A percentile compares a stretch with the other conserved stretches of the same genome.
Evolutionary conservation across 345 rosid genomes (phyloP).

Genomic region (Eucalyptus pumila): DNA sequence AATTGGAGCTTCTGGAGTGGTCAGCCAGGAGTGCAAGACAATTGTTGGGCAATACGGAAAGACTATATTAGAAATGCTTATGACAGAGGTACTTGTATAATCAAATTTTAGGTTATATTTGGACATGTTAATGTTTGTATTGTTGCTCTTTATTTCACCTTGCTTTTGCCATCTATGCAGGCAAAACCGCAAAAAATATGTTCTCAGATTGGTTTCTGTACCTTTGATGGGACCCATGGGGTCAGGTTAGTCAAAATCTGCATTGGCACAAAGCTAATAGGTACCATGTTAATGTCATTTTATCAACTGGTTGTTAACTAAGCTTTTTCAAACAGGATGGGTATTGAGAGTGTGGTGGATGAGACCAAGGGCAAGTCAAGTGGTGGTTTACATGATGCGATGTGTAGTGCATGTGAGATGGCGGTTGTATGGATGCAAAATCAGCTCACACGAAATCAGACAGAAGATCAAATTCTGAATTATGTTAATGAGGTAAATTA

Average conservation of each 20-base stretch:
- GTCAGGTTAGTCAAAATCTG: constrained; percentile 34
- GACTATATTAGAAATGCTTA: constrained; percentile 54
- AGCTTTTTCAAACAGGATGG: constrained; percentile 27
- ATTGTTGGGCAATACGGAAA: constrained; percentile 63
- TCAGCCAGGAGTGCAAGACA: constrained; percentile 65
- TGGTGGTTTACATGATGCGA: constrained; percentile 26
- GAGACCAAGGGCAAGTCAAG: constrained; percentile 21
- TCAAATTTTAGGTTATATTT: background rate
- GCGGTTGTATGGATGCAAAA: constrained; percentile 89
- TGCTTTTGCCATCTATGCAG: constrained; percentile 8
- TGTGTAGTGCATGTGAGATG: constrained; percentile 81
- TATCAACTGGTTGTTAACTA: background rate
- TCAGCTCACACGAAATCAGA: constrained; percentile 47
- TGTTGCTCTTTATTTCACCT: background rate
- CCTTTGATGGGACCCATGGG: constrained; percentile 56
- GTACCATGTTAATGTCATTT: background rate
- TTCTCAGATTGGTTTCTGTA: constrained; percentile 73
- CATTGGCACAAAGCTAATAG: background rate
- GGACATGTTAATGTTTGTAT: background rate
- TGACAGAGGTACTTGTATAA: constrained; percentile 26
- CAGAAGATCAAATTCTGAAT: constrained; percentile 57
- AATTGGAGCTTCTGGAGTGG: constrained; percentile 72
- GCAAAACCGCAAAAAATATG: constrained; percentile 64
- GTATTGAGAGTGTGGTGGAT: constrained; percentile 49
- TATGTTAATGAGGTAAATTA: constrained; percentile 54